Percentiles rank a stretch among this genome's conserved stretches.
Conservation (phyloP, 768 basidiomycete genomes). For the Mycena haematopus region DNA sequence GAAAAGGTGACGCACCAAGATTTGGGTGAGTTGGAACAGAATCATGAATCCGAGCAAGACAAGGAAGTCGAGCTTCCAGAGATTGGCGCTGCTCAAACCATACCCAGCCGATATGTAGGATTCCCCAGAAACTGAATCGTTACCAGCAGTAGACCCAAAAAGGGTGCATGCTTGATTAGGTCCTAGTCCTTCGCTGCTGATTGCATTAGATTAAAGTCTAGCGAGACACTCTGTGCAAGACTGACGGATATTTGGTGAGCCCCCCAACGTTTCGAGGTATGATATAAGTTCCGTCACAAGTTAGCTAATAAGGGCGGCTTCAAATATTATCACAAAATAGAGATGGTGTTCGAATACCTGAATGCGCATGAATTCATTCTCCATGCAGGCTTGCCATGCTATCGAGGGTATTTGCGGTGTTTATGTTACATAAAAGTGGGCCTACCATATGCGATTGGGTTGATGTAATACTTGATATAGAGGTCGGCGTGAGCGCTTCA, state of each 20-base stretch:
- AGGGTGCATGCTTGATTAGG: constrained; percentile 82
- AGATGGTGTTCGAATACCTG: constrained; percentile 50
- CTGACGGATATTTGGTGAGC: constrained; percentile 66
- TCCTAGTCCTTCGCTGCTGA: constrained; percentile 53
- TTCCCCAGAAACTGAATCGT: constrained; percentile 58
- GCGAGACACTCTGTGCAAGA: constrained; percentile 29
- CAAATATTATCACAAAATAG: constrained; percentile 10
- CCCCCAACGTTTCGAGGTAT: constrained; percentile 69
- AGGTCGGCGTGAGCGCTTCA: background rate
- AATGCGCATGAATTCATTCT: constrained; percentile 84
- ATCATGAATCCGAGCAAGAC: constrained; percentile 76
- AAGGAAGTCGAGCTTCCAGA: constrained; percentile 74
- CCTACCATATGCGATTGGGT: constrained; percentile 76
- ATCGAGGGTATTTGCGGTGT: background rate
- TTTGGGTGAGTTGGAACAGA: constrained; percentile 72
- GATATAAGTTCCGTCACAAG: constrained; percentile 69
- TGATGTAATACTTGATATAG: constrained; percentile 68
- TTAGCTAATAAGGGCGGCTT: constrained; percentile 44
- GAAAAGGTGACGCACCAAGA: constrained; percentile 43
- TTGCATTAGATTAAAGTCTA: constrained; percentile 28
- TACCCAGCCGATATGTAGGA: constrained; percentile 68
- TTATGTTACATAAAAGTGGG: background rate
- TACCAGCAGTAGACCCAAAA: constrained; percentile 67
- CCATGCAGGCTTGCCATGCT: constrained; percentile 81
- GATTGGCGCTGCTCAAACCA: constrained; percentile 52